Conservation (phyloP, 345 rosid genomes). For the Erodium maritimum region DNA sequence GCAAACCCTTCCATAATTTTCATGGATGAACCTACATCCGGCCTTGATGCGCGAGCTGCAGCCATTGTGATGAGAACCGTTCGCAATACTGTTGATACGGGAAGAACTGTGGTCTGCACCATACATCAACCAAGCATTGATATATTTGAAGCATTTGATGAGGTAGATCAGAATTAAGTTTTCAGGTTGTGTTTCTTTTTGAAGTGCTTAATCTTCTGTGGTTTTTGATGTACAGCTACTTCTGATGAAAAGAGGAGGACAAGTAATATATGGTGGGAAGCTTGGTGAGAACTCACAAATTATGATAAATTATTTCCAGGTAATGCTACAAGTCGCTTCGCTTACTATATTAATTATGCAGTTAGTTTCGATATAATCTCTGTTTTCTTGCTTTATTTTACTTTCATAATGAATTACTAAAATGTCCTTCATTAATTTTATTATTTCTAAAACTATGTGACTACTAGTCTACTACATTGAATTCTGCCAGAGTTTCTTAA, state of each 20-base stretch:
- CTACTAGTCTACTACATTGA: no score
- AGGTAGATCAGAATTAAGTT: conserved; percentile 32
- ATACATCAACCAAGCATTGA: conserved; percentile 94
- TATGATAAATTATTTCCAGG: conserved; percentile 83
- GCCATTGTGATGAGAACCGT: conserved; percentile 94
- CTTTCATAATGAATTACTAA: no score
- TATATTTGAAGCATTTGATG: conserved; percentile 90
- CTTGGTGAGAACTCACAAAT: conserved; percentile 54
- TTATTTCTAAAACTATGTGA: no score
- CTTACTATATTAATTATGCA: not conserved
- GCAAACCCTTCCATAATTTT: conserved; percentile 89
- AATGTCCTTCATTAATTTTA: no score
- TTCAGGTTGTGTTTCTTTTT: conserved; percentile 6
- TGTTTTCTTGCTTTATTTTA: no score
- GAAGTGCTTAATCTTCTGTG: not conserved
- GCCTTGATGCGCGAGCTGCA: conserved; percentile 96
- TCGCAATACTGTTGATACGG: no score
- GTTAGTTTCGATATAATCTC: no score
- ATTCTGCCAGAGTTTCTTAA: not conserved
- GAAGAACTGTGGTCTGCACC: conserved; percentile 88
- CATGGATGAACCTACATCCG: conserved; percentile 98
- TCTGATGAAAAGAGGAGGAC: conserved; percentile 96
- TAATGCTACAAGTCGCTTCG: conserved; percentile 8
- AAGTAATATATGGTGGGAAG: conserved; percentile 76
- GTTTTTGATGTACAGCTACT: conserved; percentile 42